Base-by-base conservation (phyloP, 2,329 filamentous ascomycete species). In the Colletotrichum sp. region DNA sequence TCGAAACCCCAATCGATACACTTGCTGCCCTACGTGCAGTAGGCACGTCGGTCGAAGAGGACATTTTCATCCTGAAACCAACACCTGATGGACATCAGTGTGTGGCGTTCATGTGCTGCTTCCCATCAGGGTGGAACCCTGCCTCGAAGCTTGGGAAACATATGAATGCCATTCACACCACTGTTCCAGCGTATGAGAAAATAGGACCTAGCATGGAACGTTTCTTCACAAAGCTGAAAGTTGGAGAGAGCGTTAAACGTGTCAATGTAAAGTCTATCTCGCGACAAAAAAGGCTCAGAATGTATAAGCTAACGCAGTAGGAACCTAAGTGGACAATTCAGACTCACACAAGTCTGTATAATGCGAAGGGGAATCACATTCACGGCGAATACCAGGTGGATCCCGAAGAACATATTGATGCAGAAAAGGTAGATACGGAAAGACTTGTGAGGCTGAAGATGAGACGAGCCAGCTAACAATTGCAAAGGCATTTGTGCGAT, bases 201-300 rank as follows among this genome's bases (percentile, higher is more conserved):
- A 90, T 91, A 39, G 89, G 87, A 0, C 79, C 83, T 0, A 91
- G 89, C 75, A 90, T 92, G 89, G 89, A 92, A 80, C 84, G 85
- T 9, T 90, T 88, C 80, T 91, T 92, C 76, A 78, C 80, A 3
- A 86, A 84, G 64, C 67, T 91, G 0, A 83, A 88, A 72, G 87
- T 87, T 1, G 90, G 89, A 0, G 89, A 85, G 80, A 84, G 82
- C 64, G 87, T 87, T 3, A 89, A 88, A 79, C 81, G 90, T n/a
- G 81, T 86, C 5, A 91, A 91, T 55, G 89, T 89, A 73, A 78
- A 84, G 22, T 27, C 55, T 8, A 19, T 11, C 16, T 11, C 3
- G 25, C 22, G 3, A 27, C 8, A 5, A 49, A 3, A 49, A 13
- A 12, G 1, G n/a, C 16, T 59, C 25, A 2, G 15, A 59, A 6